Conservation (phyloP, 1,284 basidiomycete species). For the Rhodotorula sp. region DNA sequence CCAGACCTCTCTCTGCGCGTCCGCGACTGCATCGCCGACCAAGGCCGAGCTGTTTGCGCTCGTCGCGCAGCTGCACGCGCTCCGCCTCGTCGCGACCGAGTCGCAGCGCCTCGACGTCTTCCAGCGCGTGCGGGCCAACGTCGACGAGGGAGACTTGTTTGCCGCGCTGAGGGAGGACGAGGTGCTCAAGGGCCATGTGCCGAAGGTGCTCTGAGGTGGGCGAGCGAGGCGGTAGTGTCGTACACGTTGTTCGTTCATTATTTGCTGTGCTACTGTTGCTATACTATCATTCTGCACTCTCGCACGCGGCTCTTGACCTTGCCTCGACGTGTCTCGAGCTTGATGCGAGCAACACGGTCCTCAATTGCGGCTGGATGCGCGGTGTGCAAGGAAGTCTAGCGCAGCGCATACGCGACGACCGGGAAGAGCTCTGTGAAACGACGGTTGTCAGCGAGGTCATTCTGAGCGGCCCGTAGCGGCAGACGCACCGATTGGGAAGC, state of each 20-base stretch:
- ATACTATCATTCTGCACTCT: background rate
- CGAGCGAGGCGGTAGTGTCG: background rate
- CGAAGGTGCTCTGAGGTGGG: constrained; percentile 14
- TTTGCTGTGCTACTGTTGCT: background rate
- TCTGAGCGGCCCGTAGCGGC: background rate
- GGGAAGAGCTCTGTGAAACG: constrained; percentile 42
- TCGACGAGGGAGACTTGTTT: constrained; percentile 43
- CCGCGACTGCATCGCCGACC: constrained; percentile 15
- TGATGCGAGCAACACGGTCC: too few species aligned
- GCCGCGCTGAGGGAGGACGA: constrained; percentile 43
- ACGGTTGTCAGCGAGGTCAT: background rate
- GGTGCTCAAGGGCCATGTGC: constrained; percentile 28
- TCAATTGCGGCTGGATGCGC: too few species aligned
- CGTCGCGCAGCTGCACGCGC: constrained; percentile 36
- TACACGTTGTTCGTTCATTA: background rate
- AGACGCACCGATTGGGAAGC: constrained; percentile 66
- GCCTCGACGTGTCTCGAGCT: too few species aligned
- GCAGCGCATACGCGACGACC: constrained; percentile 41
- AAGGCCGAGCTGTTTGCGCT: constrained; percentile 40
- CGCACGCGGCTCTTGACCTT: too few species aligned
- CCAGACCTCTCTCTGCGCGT: constrained; percentile 36
- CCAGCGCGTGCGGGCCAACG: constrained; percentile 36
- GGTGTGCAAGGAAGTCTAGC: constrained; percentile 4
- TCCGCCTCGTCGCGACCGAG: constrained; percentile 42
- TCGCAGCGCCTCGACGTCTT: constrained; percentile 42